phyloP scores from a whole-genome alignment of 1,284 basidiomycete genomes.

The Erythrobasidium hasegawianum region DNA sequence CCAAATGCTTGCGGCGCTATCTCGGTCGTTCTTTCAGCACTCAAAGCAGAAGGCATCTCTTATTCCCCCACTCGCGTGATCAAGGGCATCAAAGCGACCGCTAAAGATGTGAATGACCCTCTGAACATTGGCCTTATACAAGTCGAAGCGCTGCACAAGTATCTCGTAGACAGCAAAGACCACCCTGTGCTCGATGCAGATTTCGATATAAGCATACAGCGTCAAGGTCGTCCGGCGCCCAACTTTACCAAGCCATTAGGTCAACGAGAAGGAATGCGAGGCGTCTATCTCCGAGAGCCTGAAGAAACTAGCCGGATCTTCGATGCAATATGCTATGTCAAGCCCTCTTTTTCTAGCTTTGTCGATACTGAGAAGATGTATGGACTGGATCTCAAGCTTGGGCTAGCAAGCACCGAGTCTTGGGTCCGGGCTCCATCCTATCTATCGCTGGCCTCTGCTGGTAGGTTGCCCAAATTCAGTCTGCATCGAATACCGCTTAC shows the following conservation, averaged over 20 bases:
- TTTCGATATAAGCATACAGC: constrained; percentile 46
- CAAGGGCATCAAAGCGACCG: constrained; percentile 47
- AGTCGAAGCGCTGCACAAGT: constrained; percentile 48
- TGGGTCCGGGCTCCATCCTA: constrained; percentile 48
- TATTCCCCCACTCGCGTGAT: constrained; percentile 47
- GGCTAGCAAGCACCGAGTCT: constrained; percentile 42
- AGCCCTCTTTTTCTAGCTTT: constrained; percentile 43
- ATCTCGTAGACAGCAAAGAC: constrained; percentile 47
- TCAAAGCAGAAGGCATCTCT: constrained; percentile 48
- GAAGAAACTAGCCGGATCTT: constrained; percentile 44
- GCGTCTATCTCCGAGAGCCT: constrained; percentile 49
- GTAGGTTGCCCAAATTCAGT: not conserved
- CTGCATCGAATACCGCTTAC: no score
- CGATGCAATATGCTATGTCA: constrained; percentile 46
- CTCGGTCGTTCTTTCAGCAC: constrained; percentile 47
- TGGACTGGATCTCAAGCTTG: constrained; percentile 45
- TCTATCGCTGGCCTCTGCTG: constrained; percentile 46
- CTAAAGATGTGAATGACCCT: constrained; percentile 48
- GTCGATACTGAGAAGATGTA: constrained; percentile 47
- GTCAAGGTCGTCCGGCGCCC: constrained; percentile 43
- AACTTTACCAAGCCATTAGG: constrained; percentile 15
- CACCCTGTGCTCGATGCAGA: constrained; percentile 47
- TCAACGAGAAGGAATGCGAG: constrained; percentile 41
- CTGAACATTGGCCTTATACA: constrained; percentile 48
- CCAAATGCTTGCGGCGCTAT: constrained; percentile 48